A percentile compares a stretch with the other conserved stretches of the same genome.
Evolutionary conservation across 108 stramenopile species (phyloP).

Genomic region (Nitzschia sp.): DNA sequence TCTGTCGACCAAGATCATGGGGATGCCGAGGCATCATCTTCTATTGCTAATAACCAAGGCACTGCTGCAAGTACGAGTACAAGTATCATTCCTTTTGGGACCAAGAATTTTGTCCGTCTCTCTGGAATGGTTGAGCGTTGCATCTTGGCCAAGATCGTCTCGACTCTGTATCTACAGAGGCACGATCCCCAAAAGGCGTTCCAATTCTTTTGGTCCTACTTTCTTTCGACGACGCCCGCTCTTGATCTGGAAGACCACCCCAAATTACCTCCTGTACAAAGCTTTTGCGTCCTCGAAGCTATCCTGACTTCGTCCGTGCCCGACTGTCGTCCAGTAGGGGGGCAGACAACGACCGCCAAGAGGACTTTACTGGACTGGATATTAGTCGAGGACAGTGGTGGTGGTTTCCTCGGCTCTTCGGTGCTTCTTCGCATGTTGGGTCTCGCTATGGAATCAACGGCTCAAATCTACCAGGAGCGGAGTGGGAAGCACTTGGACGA

Average conservation of each 20-base stretch:
- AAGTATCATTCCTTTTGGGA: slow-evolving; percentile 13
- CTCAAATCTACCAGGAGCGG: slow-evolving; percentile 48
- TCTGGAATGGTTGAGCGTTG: slow-evolving; percentile 57
- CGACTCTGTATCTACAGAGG: slow-evolving; percentile 36
- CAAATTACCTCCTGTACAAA: slow-evolving; percentile 61
- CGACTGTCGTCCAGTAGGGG: not conserved
- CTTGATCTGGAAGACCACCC: slow-evolving; percentile 57
- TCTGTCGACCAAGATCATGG: slow-evolving; percentile 10
- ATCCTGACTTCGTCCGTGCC: slow-evolving; percentile 28
- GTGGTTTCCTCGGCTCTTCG: not conserved
- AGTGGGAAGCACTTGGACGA: slow-evolving; percentile 28
- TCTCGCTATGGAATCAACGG: slow-evolving; percentile 13
- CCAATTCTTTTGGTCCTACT: slow-evolving; percentile 50
- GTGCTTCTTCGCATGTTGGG: not conserved
- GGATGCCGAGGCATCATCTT: not conserved
- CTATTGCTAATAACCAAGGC: not conserved
- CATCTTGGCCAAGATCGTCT: slow-evolving; percentile 53
- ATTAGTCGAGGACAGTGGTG: not conserved
- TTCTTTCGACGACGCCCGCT: slow-evolving; percentile 57
- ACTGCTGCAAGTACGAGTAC: not conserved
- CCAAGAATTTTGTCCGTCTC: slow-evolving; percentile 54
- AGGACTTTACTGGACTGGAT: no score
- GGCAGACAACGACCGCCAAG: not conserved
- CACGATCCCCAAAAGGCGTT: slow-evolving; percentile 38
- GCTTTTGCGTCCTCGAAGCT: slow-evolving; percentile 69